Evolutionary conservation across 1,139 yeast genomes (phyloP).

Genomic region (Candida frijolesensis): DNA sequence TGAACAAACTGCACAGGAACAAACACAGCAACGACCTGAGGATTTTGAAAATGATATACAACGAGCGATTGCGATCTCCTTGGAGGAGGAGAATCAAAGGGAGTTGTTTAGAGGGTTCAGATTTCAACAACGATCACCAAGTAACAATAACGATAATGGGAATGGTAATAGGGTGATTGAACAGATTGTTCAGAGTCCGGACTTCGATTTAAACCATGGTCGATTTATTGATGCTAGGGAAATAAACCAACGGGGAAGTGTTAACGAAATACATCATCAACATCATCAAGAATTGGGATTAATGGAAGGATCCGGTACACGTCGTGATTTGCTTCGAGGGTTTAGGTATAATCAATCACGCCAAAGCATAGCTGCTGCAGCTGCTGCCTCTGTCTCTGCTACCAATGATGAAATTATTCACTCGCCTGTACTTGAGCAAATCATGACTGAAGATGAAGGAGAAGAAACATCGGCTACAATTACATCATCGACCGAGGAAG

Average conservation of each 20-base stretch:
- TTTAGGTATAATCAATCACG: slow-evolving; percentile 15
- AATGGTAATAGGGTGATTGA: slow-evolving; percentile 3
- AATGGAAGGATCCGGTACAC: slow-evolving; percentile 7
- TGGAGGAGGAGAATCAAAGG: slow-evolving; percentile 14
- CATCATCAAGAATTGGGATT: not conserved
- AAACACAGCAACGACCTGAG: slow-evolving; percentile 5
- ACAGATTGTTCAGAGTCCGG: slow-evolving; percentile 6
- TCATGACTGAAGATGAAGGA: slow-evolving; percentile 1
- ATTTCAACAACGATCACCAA: slow-evolving; percentile 5
- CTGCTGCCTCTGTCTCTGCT: too few relatives aligned
- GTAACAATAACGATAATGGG: too few relatives aligned
- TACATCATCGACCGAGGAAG: not conserved
- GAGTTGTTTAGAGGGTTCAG: slow-evolving; percentile 14
- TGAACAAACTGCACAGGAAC: slow-evolving; percentile 9
- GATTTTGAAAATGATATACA: slow-evolving; percentile 12
- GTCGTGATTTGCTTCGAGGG: slow-evolving; percentile 12
- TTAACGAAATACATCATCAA: not conserved
- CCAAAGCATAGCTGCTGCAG: not conserved
- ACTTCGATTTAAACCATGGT: slow-evolving; percentile 7
- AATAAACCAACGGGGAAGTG: not conserved
- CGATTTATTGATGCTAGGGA: slow-evolving; percentile 6
- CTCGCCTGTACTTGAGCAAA: slow-evolving; percentile 1
- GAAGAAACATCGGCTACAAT: too few relatives aligned
- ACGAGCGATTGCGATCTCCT: slow-evolving; percentile 13
- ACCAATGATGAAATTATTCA: not conserved